phyloP scores from a whole-genome alignment of 352 stramenopile species.

The Peronosclerospora sorghi region DNA sequence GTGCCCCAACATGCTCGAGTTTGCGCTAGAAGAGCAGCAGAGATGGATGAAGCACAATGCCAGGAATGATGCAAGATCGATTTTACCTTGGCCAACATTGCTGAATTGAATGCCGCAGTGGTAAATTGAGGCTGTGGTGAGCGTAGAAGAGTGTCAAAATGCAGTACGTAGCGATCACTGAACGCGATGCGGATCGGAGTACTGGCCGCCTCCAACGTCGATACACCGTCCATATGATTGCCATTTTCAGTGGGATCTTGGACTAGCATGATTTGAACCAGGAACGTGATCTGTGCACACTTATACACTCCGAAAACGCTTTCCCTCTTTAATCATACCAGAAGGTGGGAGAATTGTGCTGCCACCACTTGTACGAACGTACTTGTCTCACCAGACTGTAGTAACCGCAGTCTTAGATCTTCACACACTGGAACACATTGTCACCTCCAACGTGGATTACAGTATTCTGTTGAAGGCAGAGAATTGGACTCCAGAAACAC shows the following conservation, averaged over 20 bases:
- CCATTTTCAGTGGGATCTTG: constrained; percentile 24
- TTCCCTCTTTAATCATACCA: constrained; percentile 49
- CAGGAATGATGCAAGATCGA: background rate
- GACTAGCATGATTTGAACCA: constrained; percentile 48
- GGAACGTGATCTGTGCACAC: constrained; percentile 41
- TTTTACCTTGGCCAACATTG: constrained; percentile 40
- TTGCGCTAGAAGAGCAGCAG: constrained; percentile 3
- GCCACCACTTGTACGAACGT: constrained; percentile 20
- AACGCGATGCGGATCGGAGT: constrained; percentile 21
- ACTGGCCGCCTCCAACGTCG: constrained; percentile 1
- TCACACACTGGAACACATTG: constrained; percentile 35
- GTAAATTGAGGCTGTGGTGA: constrained; percentile 18
- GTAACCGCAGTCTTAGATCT: constrained; percentile 41
- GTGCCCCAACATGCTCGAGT: constrained; percentile 5
- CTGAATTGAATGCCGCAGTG: constrained; percentile 34
- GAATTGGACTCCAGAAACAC: background rate
- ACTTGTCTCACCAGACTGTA: constrained; percentile 26
- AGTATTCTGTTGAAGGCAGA: constrained; percentile 17
- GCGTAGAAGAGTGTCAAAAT: constrained; percentile 40
- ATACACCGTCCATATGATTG: constrained; percentile 2
- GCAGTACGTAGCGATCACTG: constrained; percentile 35
- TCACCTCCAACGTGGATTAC: constrained; percentile 30
- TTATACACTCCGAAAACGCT: constrained; percentile 54
- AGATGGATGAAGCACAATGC: background rate
- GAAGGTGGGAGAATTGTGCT: constrained; percentile 38